Conservation (phyloP, 345 rosid genomes). For the Noccaea bulbosa region DNA sequence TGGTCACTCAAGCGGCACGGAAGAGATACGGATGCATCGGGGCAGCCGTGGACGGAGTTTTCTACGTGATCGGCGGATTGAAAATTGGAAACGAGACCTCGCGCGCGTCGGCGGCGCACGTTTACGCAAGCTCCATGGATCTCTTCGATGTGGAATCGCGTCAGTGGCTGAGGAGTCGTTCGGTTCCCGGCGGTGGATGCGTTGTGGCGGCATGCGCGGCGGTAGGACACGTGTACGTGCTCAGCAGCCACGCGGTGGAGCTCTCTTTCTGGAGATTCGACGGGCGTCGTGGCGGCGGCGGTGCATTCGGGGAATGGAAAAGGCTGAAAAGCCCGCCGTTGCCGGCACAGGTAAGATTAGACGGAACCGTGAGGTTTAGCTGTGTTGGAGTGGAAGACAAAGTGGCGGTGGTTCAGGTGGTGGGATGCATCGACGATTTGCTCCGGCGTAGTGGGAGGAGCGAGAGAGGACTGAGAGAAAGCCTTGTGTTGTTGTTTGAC, state of each 20-base stretch:
- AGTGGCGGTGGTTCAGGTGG: slow-evolving; percentile 77
- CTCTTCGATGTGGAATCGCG: slow-evolving; percentile 69
- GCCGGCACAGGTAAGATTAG: slow-evolving; percentile 70
- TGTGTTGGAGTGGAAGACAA: slow-evolving; percentile 70
- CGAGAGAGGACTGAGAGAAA: slow-evolving; percentile 58
- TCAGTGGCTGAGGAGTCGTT: slow-evolving; percentile 75
- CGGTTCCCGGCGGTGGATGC: slow-evolving; percentile 91
- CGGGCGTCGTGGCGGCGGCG: slow-evolving; percentile 46
- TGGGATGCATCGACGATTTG: slow-evolving; percentile 80
- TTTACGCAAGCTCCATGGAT: slow-evolving; percentile 89
- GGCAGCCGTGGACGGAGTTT: slow-evolving; percentile 73
- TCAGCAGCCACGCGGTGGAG: slow-evolving; percentile 90
- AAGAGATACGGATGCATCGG: slow-evolving; percentile 85
- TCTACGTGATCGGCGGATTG: slow-evolving; percentile 87
- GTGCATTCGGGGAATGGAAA: slow-evolving; percentile 73
- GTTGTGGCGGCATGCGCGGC: slow-evolving; percentile 87
- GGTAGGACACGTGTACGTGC: slow-evolving; percentile 58
- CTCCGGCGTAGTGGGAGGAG: slow-evolving; percentile 77
- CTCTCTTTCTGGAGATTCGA: slow-evolving; percentile 86
- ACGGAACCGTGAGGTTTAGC: slow-evolving; percentile 75
- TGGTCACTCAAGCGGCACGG: slow-evolving; percentile 61
- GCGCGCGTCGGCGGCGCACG: slow-evolving; percentile 57
- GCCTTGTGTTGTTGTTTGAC: slow-evolving; percentile 71
- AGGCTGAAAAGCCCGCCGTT: slow-evolving; percentile 76
- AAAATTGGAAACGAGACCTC: slow-evolving; percentile 57